A percentile compares a stretch with the other conserved stretches of the same genome.
Conservation (phyloP, 139 green algal species). For the Astrephomene gubernaculifera region DNA sequence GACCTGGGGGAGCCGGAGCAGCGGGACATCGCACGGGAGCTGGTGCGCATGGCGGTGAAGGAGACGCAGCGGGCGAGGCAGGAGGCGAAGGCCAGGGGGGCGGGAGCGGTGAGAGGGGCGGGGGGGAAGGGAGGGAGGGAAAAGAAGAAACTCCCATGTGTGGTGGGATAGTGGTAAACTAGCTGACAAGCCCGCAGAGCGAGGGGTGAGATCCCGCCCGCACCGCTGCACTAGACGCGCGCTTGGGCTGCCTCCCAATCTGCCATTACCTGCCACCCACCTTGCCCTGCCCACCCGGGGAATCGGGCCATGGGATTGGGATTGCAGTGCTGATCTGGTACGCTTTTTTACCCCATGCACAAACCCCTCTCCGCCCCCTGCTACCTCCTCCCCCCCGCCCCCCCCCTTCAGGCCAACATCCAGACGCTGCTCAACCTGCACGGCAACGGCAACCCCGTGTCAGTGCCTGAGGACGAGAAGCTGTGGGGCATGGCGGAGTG, state of each 20-base stretch:
- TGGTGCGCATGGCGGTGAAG: constrained; percentile 48
- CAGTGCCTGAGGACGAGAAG: constrained; percentile 59
- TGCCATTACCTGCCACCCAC: too few species aligned
- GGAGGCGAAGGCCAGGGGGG: neutral
- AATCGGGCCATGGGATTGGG: too few species aligned
- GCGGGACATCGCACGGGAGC: constrained; percentile 54
- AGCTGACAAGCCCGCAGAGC: too few species aligned
- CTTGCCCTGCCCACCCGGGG: too few species aligned
- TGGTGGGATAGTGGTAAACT: too few species aligned
- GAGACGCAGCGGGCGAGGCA: constrained; percentile 47
- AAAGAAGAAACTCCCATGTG: neutral
- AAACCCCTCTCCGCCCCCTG: too few species aligned
- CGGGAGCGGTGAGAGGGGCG: neutral
- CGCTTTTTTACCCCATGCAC: too few species aligned
- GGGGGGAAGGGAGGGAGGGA: neutral
- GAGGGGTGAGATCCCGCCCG: too few species aligned
- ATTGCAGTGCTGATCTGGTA: too few species aligned
- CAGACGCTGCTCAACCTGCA: constrained; percentile 47
- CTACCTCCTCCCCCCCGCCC: neutral
- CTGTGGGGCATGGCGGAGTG: constrained; percentile 61
- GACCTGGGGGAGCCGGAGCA: constrained; percentile 56
- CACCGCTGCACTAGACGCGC: too few species aligned
- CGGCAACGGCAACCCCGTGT: constrained; percentile 46
- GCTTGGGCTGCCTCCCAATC: too few species aligned
- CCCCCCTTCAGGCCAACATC: neutral